These are phyloP conservation scores for Tuctoria greenei DNA, from an alignment of 176 grass and related monocot genomes.

Conservation along the genomic window DNA sequence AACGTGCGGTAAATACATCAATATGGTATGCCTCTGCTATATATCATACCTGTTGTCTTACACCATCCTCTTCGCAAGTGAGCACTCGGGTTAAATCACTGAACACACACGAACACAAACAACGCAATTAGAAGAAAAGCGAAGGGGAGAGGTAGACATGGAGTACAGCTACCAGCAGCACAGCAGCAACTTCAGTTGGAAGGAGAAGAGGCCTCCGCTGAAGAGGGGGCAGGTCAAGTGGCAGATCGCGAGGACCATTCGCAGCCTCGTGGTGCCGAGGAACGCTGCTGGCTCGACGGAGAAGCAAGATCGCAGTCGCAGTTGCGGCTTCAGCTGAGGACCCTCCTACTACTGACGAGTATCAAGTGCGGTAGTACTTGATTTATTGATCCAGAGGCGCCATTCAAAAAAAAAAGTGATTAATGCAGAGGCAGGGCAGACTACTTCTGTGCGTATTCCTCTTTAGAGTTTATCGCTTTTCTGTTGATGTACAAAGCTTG, in stretches of 20 bases:
- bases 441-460: background rate
- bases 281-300: background rate
- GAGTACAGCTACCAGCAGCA: conserved; percentile 34
- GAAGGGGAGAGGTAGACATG: background rate
- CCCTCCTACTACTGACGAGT: conserved; percentile 32
- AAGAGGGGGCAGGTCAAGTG: conserved; percentile 44
- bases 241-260: conserved; percentile 40
- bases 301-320: background rate
- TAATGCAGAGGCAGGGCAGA: background rate
- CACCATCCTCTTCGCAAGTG: background rate
- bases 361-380: background rate
- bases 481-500: conserved; percentile 4
- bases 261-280: conserved; percentile 35
- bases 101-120: background rate
- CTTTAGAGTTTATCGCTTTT: too few species aligned
- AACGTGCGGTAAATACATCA: background rate
- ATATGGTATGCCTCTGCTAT: background rate
- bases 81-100: background rate
- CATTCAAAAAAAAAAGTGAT: too few species aligned
- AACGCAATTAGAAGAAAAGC: background rate
- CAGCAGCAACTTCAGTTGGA: background rate
- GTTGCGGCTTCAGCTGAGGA: conserved; percentile 20
- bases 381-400: background rate
- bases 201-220: conserved; percentile 50
- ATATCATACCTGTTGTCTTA: conserved; percentile 10